Evolutionary conservation across 106 monocot species (phyloP).

Genomic region (Allium cepa): DNA sequence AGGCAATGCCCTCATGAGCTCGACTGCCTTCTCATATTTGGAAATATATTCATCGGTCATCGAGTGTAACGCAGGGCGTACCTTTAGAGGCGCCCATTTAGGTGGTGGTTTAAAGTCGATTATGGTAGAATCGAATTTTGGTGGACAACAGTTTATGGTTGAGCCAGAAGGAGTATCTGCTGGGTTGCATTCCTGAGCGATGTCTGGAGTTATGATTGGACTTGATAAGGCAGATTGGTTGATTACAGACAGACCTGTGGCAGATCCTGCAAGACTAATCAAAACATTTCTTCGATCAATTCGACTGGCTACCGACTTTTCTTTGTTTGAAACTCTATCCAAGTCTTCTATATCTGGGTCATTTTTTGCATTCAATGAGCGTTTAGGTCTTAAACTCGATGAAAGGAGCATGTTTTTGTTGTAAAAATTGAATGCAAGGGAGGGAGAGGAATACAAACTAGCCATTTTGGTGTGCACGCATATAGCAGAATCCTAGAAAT

Average conservation of each 20-base stretch:
- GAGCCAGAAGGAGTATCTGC: neutral
- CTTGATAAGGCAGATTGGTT: neutral
- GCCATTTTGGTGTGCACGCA: no score
- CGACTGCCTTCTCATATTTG: slow-evolving; percentile 3
- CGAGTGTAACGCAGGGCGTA: neutral
- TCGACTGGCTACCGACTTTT: no score
- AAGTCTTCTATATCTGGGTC: no score
- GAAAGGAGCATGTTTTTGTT: no score
- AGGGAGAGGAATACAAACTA: no score
- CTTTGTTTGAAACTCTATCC: no score
- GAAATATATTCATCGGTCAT: neutral
- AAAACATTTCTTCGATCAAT: neutral
- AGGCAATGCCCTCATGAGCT: slow-evolving; percentile 11
- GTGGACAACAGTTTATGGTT: slow-evolving; percentile 3
- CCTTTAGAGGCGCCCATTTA: neutral
- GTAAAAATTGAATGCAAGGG: no score
- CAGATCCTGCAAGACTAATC: neutral
- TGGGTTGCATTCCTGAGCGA: neutral
- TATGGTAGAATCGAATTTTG: neutral
- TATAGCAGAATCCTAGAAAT: no score
- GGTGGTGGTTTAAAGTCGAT: slow-evolving; percentile 2
- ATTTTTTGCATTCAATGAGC: no score
- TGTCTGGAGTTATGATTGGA: neutral
- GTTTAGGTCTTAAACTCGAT: no score
- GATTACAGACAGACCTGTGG: neutral